Evolutionary conservation across 192 early-diverging fungal genomes (phyloP), one percentile per base, ranked within the genome.

Genomic region (Linnemannia exigua): DNA sequence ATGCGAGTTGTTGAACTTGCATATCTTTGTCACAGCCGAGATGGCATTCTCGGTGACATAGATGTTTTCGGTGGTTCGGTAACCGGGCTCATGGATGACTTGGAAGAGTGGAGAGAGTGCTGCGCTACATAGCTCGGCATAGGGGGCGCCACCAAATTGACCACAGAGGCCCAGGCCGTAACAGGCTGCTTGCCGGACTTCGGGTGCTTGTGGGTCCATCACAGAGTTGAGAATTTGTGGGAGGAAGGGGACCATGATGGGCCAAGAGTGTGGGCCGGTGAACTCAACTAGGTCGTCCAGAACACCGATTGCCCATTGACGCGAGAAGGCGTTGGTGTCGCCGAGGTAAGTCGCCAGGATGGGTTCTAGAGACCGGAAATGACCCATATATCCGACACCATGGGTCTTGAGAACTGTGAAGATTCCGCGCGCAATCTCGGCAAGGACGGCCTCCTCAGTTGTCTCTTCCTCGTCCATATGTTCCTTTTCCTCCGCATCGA

Each of bases 271-370:
- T 14, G 93, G 94, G 1, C 95, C 96, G n/a, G 94, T 92, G 80
- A 94, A 99, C 89, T 99, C 96, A 35, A 99, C 90, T 72, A 99
- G 84, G 87, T 99, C 98, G 79, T 96, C 95, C 78, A 95, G 94
- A 5, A 98, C 94, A 81, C 96, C 96, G 76, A 98, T 90, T 38
- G 96, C 96, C 95, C 95, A 98, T 92, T 98, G 99, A 36, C 95
- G 93, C 37, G 95, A 90, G 14, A 93, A 84, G 63, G 90, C 84
- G 75, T 92, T 90, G 25, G 82, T 77, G 82, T 96, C 95, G 1
- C 77, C 76, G 75, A 95, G 79, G 87, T 93, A 95, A 52, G 80
- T 88, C 12, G 82, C 87, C 1, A 97, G 89, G 52, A 94, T 83
- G 0, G 95, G 94, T n/a, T 98, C 87, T 33, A 99, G 77, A 9